These are phyloP conservation scores for Mortierella sp. DNA, from an alignment of 371 early-diverging fungal genomes.

Conservation along the genomic window DNA sequence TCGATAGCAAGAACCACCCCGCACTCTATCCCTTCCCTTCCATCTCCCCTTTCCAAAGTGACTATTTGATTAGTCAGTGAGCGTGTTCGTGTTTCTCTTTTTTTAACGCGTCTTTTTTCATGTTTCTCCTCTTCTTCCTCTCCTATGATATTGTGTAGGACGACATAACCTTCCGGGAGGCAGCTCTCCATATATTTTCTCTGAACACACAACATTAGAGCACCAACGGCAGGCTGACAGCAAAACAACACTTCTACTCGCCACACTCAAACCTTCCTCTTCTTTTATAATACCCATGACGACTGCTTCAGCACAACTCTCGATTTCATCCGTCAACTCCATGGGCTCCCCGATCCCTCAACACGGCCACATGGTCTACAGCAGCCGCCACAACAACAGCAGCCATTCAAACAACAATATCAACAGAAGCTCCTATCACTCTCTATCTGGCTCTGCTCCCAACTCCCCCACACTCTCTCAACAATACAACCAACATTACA, in stretches of 20 bases:
- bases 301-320: constrained; percentile 19
- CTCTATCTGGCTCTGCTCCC: constrained; percentile 18
- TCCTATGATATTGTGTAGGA: background rate
- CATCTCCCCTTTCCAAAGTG: background rate
- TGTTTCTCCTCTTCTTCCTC: background rate
- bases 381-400: constrained; percentile 7
- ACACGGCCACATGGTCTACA: constrained; percentile 18
- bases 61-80: background rate
- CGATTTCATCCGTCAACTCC: constrained; percentile 14
- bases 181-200: background rate
- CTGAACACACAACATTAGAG: background rate
- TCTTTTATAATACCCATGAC: constrained; percentile 20
- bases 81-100: background rate
- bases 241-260: background rate
- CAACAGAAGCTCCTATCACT: constrained; percentile 2
- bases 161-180: background rate
- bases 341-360: constrained; percentile 10
- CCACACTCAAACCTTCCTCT: background rate
- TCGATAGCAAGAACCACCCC: background rate
- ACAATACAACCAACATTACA: background rate
- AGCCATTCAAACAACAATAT: background rate
- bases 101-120: constrained; percentile 1
- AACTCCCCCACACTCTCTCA: constrained; percentile 12
- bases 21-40: background rate
- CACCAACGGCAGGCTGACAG: background rate